Evolutionary conservation across 768 basidiomycete species (phyloP).

Genomic region (Suillus fuscotomentosus): DNA sequence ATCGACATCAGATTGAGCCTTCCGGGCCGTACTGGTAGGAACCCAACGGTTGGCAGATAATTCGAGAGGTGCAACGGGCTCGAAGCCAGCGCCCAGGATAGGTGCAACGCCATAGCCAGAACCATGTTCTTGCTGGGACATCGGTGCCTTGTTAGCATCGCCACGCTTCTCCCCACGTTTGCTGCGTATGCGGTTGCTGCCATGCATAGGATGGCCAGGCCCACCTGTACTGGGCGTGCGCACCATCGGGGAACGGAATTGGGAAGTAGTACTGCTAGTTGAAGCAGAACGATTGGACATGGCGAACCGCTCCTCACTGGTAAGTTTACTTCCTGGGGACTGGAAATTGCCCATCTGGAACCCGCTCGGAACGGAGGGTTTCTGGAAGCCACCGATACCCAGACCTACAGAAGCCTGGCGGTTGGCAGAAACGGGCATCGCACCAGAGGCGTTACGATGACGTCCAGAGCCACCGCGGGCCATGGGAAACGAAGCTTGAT

Average conservation of each 20-base stretch:
- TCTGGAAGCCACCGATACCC: slow-evolving; percentile 36
- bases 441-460: slow-evolving; percentile 45
- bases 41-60: slow-evolving; percentile 85
- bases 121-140: slow-evolving; percentile 38
- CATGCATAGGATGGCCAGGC: slow-evolving; percentile 44
- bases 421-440: slow-evolving; percentile 39
- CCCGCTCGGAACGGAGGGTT: slow-evolving; percentile 27
- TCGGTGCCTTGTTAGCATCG: slow-evolving; percentile 46
- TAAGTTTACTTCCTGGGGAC: slow-evolving; percentile 52
- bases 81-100: slow-evolving; percentile 37
- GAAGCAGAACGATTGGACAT: slow-evolving; percentile 52
- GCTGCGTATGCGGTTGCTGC: slow-evolving; percentile 62
- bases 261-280: slow-evolving; percentile 44
- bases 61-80: slow-evolving; percentile 78
- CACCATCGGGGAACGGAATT: slow-evolving; percentile 61
- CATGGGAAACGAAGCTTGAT: slow-evolving; percentile 50
- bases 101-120: slow-evolving; percentile 31
- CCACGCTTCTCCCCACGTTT: slow-evolving; percentile 83
- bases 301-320: slow-evolving; percentile 69
- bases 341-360: slow-evolving; percentile 71
- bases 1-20: slow-evolving; percentile 49
- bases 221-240: slow-evolving; percentile 70
- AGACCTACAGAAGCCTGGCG: slow-evolving; percentile 53
- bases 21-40: slow-evolving; percentile 43
- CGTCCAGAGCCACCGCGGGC: slow-evolving; percentile 66